Base-by-base conservation (phyloP, 2,329 filamentous ascomycete species). In the Didymella glomerata region DNA sequence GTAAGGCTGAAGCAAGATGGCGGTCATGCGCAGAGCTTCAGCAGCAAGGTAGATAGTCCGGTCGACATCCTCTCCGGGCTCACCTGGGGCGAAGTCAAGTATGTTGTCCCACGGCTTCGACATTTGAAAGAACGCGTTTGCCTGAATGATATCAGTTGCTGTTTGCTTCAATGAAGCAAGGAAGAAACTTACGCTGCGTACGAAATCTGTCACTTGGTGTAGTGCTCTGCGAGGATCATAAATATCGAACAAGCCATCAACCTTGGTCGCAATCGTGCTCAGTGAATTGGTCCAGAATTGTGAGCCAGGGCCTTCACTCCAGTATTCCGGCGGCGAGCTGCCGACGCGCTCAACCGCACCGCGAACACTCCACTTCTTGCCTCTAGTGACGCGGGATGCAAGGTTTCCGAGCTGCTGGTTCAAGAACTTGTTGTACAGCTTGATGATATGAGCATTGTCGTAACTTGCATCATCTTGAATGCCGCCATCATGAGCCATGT, bases 1-100 rank as follows among this genome's bases (percentile, higher is more conserved):
- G 71, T 93, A 91, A 1, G 95, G 93, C 76, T 97, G 93, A 44
- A 99, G 80, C 46, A 98, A 81, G 67, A 99, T 97, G 14, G 89
- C 92, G 0, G 84, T 82, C 24, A 97, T 86, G 36, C 95, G 89
- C 46, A 97, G 75, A 4, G 90, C 85, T 78, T 99, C 95, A 9
- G 88, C 85, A 42, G 84, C 82, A 42, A 90, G 83, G 75, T 86
- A 97, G 27, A 99, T 82, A 36, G 85, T 83, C 44, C 62, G 71
- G 54, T 76, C 44, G 54, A 71, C 69, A 64, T 75, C 71, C 44
- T 72, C 70, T 25, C 74, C 69, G 65, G 71, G 63, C 60, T 69
- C 64, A 61, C 72, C 57, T 36, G 68, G 60, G 42, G 62, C 62
- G 57, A 68, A 72, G 9, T 36, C 40, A 80, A 70, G 84, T 27